These are phyloP conservation scores for Peniophora sp. DNA, from an alignment of 1,284 basidiomycete genomes.

Conservation along the genomic window DNA sequence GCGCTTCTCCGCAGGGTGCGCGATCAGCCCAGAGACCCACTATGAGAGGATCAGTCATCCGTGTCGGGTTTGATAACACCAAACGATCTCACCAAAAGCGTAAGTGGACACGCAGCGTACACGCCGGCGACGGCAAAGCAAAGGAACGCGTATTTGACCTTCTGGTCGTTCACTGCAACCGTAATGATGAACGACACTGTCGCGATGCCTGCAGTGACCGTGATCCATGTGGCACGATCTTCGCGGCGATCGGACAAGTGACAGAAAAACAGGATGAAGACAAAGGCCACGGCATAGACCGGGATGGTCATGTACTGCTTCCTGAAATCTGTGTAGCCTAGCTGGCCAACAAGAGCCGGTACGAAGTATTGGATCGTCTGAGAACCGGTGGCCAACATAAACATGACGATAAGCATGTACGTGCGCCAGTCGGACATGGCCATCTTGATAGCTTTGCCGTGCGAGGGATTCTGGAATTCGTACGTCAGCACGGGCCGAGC, in stretches of 20 bases:
- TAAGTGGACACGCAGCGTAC: constrained; percentile 31
- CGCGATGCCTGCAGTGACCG: constrained; percentile 19
- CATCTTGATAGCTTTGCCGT: constrained; percentile 27
- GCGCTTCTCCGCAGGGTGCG: constrained; percentile 8
- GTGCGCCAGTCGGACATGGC: constrained; percentile 24
- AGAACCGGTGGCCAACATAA: constrained; percentile 28
- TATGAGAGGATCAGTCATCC: neutral
- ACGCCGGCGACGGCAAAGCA: constrained; percentile 34
- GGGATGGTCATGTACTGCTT: constrained; percentile 39
- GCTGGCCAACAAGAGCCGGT: constrained; percentile 25
- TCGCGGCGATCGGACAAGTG: constrained; percentile 22
- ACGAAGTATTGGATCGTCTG: constrained; percentile 39
- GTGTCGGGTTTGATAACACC: constrained; percentile 16
- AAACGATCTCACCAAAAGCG: constrained; percentile 29
- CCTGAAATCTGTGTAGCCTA: constrained; percentile 27
- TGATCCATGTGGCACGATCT: constrained; percentile 28
- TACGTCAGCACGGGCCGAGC: neutral
- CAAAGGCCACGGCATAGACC: constrained; percentile 27
- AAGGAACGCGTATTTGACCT: constrained; percentile 34
- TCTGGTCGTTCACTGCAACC: constrained; percentile 22
- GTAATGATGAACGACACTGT: constrained; percentile 30
- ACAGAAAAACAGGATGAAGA: constrained; percentile 24
- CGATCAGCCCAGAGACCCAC: constrained; percentile 15
- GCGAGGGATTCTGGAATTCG: constrained; percentile 17
- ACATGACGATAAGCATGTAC: constrained; percentile 24